These are phyloP conservation scores for Baorangia bicolor DNA, from an alignment of 768 basidiomycete genomes.

Conservation along the genomic window DNA sequence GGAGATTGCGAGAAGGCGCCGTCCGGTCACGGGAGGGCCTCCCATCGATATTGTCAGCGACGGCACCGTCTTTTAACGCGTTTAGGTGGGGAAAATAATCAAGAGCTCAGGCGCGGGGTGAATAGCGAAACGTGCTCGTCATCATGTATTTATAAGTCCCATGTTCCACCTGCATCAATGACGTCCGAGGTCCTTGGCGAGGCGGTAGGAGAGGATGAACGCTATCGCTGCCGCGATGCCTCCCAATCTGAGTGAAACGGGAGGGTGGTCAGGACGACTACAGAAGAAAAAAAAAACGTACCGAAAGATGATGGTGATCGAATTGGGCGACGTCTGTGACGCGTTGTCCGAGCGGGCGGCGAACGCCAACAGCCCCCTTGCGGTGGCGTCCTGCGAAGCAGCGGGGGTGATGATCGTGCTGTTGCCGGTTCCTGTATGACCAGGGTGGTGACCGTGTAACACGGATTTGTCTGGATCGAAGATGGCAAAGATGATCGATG, in stretches of 20 bases:
- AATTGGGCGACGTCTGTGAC: constrained; percentile 44
- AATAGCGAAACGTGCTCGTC: too few species aligned
- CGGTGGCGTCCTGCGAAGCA: constrained; percentile 1
- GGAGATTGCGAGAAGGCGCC: constrained; percentile 79
- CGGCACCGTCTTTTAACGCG: constrained; percentile 78
- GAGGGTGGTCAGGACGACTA: not conserved
- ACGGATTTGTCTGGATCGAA: constrained; percentile 64
- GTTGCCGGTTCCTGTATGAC: constrained; percentile 9
- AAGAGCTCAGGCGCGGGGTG: too few species aligned
- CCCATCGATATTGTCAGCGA: constrained; percentile 86
- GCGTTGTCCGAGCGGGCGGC: constrained; percentile 8
- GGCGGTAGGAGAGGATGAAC: constrained; percentile 51
- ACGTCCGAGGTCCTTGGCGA: constrained; percentile 52
- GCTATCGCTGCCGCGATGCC: constrained; percentile 55
- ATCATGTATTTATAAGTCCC: not conserved
- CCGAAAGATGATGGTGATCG: constrained; percentile 83
- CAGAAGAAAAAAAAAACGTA: constrained; percentile 20
- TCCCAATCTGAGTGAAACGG: constrained; percentile 44
- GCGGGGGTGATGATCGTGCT: constrained; percentile 5
- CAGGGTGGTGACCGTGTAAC: constrained; percentile 35
- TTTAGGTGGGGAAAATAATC: too few species aligned
- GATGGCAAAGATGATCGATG: constrained; percentile 83
- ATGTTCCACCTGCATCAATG: not conserved
- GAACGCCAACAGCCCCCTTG: constrained; percentile 10
- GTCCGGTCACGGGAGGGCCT: constrained; percentile 75